These are phyloP conservation scores for Colletotrichum sp. DNA, from an alignment of 2,329 filamentous ascomycete genomes.

Conservation along the genomic window DNA sequence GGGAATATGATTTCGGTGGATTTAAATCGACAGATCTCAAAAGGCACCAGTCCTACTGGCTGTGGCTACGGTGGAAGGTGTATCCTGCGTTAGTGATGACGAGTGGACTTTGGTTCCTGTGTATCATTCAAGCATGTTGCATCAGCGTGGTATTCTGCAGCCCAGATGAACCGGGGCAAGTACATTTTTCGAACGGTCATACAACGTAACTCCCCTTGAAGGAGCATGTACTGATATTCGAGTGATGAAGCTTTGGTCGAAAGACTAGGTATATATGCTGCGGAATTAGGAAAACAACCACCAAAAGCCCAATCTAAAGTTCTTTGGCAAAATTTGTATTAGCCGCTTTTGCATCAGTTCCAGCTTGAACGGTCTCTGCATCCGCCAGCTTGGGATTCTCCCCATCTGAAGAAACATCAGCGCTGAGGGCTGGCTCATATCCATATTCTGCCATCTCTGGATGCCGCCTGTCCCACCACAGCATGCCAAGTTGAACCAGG, in stretches of 20 bases:
- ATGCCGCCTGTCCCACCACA: conserved; percentile 32
- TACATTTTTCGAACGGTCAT: background rate
- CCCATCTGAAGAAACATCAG: background rate
- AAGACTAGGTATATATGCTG: background rate
- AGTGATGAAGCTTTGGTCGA: background rate
- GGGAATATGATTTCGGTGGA: background rate
- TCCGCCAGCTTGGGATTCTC: conserved; percentile 1
- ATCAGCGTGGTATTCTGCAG: background rate
- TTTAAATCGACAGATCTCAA: background rate
- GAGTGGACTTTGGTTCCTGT: background rate
- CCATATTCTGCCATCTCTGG: conserved; percentile 25
- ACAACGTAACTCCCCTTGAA: background rate
- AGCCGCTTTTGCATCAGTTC: background rate
- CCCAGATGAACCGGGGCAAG: background rate
- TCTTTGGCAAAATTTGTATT: background rate
- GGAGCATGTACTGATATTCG: background rate
- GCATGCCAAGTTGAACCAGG: conserved; percentile 32
- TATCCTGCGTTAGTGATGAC: background rate
- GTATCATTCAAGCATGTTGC: background rate
- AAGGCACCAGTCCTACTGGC: background rate
- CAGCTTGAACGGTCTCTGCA: background rate
- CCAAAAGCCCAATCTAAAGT: background rate
- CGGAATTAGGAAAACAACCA: background rate
- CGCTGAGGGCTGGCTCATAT: background rate
- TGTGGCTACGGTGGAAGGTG: background rate